Evolutionary conservation across 257 asterid species (phyloP), one percentile per base, ranked within the genome.

Genomic region (Ajuga chamaepitys): DNA sequence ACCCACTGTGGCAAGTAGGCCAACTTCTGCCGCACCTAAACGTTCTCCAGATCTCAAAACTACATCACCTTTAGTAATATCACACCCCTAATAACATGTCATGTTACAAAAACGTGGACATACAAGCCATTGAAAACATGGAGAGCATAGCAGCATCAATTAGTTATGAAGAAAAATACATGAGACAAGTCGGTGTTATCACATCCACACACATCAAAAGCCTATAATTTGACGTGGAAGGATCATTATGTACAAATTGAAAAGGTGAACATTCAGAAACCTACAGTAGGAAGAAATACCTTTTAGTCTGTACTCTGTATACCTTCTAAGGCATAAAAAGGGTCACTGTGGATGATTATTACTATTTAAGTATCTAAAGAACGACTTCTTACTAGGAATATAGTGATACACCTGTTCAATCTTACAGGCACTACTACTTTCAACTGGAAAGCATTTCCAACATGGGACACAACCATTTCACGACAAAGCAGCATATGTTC

Each of bases 1-100:
- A 30, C 99, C 99, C 40, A 84, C 94, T 32, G 97, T 86, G 61
- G 95, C 97, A 70, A 93, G 91, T 69, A 93, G 72, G 69, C 99
- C 99, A 60, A 93, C 66, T 82, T 93, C 97, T 9, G 96, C 96
- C 67, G 95, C 84, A 62, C 89, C 95, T 68, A 93, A 32, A 62
- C 68, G 86, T 53, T 89, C 95, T 64, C 97, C 99, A 67, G 84
- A 82, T 82, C 83, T 87, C 86, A 93, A 67, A 74, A 89, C 90
- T 25, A 89, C 34, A 64, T 82, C 88, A 65, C 88, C 97, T 70
- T 84, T 82, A 51, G 85, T 81, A 62, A 93, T 89, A 71, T 93
- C 99, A 70, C 73, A 82, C 45, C 99, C 99, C 99, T 89, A 60
- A 65, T 32, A 76, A 74, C 34, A 72, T 45, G 54, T 28, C 42